A percentile compares a stretch with the other conserved stretches of the same genome.
Conservation (phyloP, 2,329 filamentous ascomycete species). For the Akanthomyces uredinophilus region DNA sequence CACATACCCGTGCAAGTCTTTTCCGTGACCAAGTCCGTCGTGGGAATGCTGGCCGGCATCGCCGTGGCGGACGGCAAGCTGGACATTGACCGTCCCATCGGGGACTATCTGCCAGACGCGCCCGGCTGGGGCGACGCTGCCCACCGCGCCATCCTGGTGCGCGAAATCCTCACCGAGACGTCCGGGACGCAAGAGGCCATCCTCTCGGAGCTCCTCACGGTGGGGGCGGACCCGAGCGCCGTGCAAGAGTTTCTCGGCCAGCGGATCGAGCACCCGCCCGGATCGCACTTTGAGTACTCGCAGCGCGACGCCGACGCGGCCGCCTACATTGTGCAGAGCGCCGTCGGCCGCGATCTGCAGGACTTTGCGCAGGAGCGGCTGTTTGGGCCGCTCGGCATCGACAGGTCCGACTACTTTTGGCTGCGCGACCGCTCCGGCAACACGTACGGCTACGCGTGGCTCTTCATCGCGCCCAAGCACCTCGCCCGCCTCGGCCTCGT, state of each 20-base stretch:
- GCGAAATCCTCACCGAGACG: neutral
- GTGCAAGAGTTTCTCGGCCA: neutral
- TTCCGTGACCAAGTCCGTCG: neutral
- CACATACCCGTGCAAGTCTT: neutral
- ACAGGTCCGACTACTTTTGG: neutral
- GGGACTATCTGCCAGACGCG: neutral
- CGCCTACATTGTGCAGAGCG: neutral
- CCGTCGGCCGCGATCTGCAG: neutral
- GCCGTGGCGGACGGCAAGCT: neutral
- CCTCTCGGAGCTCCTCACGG: neutral
- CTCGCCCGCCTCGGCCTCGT: neutral
- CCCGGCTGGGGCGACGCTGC: neutral
- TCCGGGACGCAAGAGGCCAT: constrained; percentile 1
- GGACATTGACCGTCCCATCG: neutral
- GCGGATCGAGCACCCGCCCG: neutral
- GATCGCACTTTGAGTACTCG: neutral
- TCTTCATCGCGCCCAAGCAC: neutral
- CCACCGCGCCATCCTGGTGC: neutral
- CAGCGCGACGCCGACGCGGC: constrained; percentile 1
- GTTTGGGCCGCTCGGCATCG: neutral
- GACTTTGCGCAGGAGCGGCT: neutral
- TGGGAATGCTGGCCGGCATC: constrained; percentile 1
- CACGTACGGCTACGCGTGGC: neutral
- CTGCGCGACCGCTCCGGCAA: neutral
- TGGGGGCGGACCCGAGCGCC: neutral